Conservation (phyloP, 371 early-diverging fungal species). For the Mortierella sp. region DNA sequence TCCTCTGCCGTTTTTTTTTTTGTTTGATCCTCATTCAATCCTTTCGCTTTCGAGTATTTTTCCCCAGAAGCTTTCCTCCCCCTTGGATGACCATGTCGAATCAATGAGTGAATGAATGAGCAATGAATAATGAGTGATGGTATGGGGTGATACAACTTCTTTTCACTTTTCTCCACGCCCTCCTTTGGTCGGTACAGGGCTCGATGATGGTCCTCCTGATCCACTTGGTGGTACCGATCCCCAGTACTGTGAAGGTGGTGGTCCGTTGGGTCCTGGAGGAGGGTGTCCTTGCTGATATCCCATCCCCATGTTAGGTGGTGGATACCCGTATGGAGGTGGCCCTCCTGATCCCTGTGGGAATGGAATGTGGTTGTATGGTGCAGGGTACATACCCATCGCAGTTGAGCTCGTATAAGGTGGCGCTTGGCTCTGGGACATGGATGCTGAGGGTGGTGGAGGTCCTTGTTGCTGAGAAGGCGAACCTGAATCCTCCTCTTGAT, state of each 20-base stretch:
- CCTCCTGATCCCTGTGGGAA: constrained; percentile 8
- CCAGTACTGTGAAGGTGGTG: constrained; percentile 17
- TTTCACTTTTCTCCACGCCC: constrained; percentile 9
- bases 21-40: too few species aligned
- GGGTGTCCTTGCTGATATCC: constrained; percentile 18
- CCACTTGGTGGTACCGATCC: not conserved
- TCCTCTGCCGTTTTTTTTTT: too few species aligned
- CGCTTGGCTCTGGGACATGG: constrained; percentile 8
- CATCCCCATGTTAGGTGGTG: constrained; percentile 26
- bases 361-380: constrained; percentile 37
- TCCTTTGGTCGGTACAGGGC: not conserved
- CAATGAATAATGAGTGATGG: too few species aligned
- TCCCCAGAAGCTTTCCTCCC: too few species aligned
- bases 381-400: constrained; percentile 33
- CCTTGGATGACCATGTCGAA: too few species aligned
- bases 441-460: constrained; percentile 6
- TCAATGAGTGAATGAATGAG: too few species aligned
- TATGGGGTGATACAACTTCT: too few species aligned
- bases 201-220: not conserved
- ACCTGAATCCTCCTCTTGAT: constrained; percentile 10
- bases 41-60: too few species aligned
- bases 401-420: constrained; percentile 5
- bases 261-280: constrained; percentile 1
- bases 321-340: constrained; percentile 17
- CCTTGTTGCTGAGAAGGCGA: constrained; percentile 16